These are phyloP conservation scores for Dryas integrifolia DNA, from an alignment of 331 rosid species.

Conservation along the genomic window DNA sequence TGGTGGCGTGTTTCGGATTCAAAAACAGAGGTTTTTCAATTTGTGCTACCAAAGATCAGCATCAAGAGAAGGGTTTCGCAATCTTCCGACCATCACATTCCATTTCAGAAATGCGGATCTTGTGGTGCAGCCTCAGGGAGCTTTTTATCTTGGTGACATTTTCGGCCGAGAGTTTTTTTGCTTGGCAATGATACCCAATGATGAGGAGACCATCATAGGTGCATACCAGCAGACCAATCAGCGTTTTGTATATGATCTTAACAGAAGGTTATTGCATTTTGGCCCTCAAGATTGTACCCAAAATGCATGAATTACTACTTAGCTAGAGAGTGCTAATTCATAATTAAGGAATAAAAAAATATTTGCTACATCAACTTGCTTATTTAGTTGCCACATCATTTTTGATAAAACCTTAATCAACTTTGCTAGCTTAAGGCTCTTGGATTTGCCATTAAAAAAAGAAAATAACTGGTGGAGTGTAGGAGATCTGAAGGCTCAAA, in stretches of 20 bases:
- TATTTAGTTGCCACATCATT: too few relatives aligned
- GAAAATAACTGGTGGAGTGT: too few relatives aligned
- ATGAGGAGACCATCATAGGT: not conserved
- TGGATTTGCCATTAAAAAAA: too few relatives aligned
- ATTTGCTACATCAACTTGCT: not conserved
- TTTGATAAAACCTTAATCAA: too few relatives aligned
- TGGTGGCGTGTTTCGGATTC: not conserved
- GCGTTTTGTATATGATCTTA: not conserved
- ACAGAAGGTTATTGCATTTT: not conserved
- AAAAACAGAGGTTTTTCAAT: not conserved
- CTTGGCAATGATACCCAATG: not conserved
- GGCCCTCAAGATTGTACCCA: not conserved
- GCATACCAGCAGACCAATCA: slow-evolving; percentile 4
- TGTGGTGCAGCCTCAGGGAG: not conserved
- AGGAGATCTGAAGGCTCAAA: too few relatives aligned
- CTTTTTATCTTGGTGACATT: too few relatives aligned
- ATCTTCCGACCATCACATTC: not conserved
- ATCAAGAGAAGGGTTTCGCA: not conserved
- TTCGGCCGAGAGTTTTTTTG: not conserved
- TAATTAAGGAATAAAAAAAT: too few relatives aligned
- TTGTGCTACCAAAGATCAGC: not conserved
- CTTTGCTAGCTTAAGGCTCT: too few relatives aligned
- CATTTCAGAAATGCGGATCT: not conserved
- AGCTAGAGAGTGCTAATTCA: not conserved
- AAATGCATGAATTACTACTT: not conserved